Evolutionary conservation across 805 yeast species (phyloP), one percentile per base, ranked within the genome.

Genomic region (Lipomyces kockii): DNA sequence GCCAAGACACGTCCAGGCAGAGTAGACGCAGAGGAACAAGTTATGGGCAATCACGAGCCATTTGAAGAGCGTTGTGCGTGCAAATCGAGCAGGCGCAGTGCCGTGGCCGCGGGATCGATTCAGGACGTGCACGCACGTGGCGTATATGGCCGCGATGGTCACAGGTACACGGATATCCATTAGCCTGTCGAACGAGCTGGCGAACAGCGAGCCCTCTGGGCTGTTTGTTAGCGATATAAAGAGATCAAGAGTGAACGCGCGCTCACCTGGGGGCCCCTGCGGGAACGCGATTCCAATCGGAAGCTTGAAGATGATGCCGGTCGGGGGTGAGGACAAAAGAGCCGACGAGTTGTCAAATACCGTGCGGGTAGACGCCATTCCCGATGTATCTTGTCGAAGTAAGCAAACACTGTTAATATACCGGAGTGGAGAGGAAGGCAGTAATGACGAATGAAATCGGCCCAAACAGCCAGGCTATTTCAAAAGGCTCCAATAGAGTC

Each of bases 1-100:
- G n/a, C 91, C 90, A 27, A 85, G 58, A 69, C 87, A 87, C 8
- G 92, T 87, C 91, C 91, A 88, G 37, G 83, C 83, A 2, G 91
- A 87, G 78, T 87, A 88, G n/a, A 79, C 79, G 75, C 91, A 88
- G 49, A 88, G 82, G 56, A 84, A 82, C 27, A 86, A 71, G 75
- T 88, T 88, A 78, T 88, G 92, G 53, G 85, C 71, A 17, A 88
- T 76, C 34, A 88, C 91, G 61, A 87, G 82, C 39, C 78, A 58
- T 75, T 84, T 85, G 82, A 89, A 88, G 14, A 76, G 52, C 2
- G 68, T 62, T 20, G 83, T 78, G 37, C 78, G 80, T 14, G 90
- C 80, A 60, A 89, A 76, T 9, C 75, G 63, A 64, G 79, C 80
- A 1, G 92, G 91, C 25, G 85, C 88, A 61, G 66, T 74, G 74